Percentiles rank a stretch among this genome's conserved stretches.
Conservation (phyloP, 805 yeast species). For the Teunomyces lycoperdinae region DNA sequence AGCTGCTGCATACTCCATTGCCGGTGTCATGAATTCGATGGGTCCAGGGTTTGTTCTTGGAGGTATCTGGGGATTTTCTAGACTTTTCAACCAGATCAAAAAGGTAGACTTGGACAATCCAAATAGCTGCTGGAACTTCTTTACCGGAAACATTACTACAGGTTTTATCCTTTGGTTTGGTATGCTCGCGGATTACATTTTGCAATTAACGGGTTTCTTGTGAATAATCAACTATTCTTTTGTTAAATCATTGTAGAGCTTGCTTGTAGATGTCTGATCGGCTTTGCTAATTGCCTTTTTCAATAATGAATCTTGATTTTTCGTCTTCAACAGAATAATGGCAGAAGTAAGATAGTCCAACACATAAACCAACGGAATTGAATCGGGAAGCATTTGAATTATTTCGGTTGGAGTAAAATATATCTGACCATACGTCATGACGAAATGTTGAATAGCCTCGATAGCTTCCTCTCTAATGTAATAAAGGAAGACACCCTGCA, state of each 20-base stretch:
- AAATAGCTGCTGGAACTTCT: slow-evolving; percentile 76
- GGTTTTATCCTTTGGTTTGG: slow-evolving; percentile 70
- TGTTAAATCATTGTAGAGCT: slow-evolving; percentile 20
- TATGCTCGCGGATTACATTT: slow-evolving; percentile 60
- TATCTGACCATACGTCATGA: slow-evolving; percentile 19
- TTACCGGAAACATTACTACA: slow-evolving; percentile 72
- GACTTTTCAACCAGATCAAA: slow-evolving; percentile 66
- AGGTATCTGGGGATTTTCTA: slow-evolving; percentile 62
- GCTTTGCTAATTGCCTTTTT: slow-evolving; percentile 29
- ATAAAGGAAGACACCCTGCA: background rate
- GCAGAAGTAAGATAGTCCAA: slow-evolving; percentile 22
- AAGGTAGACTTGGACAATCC: slow-evolving; percentile 80
- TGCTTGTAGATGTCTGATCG: slow-evolving; percentile 21
- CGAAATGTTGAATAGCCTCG: slow-evolving; percentile 27
- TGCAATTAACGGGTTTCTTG: slow-evolving; percentile 46
- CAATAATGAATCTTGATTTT: slow-evolving; percentile 15
- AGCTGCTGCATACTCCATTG: slow-evolving; percentile 55
- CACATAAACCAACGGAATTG: slow-evolving; percentile 27
- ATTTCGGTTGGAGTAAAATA: slow-evolving; percentile 24
- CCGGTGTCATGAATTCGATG: slow-evolving; percentile 75
- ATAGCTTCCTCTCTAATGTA: slow-evolving; percentile 8
- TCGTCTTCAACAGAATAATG: slow-evolving; percentile 18
- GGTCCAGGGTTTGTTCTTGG: slow-evolving; percentile 82
- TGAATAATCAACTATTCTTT: slow-evolving; percentile 13
- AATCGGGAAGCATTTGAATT: slow-evolving; percentile 27